Evolutionary conservation across 2,329 filamentous ascomycete species (phyloP).

Genomic region (Chrysosphaeria jannelii): DNA sequence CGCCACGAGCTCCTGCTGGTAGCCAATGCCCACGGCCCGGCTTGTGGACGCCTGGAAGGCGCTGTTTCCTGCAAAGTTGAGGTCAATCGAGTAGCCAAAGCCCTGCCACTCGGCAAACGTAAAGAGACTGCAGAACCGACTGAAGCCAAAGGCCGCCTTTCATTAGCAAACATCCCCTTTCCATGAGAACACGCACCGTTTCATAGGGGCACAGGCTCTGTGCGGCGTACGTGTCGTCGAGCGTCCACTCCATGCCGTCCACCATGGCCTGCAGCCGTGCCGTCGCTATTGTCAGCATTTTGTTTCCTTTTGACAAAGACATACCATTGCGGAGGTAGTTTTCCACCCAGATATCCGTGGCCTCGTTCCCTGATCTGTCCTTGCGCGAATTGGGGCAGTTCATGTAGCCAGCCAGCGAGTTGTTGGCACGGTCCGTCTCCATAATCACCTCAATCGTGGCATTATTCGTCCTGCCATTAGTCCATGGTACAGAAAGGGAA

Average conservation of each 20-base stretch:
- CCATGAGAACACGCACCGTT: constrained; percentile 11
- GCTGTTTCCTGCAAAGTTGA: constrained; percentile 28
- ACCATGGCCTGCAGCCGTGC: constrained; percentile 24
- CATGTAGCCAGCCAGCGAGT: constrained; percentile 35
- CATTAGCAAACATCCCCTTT: background rate
- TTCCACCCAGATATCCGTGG: constrained; percentile 24
- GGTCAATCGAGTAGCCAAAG: constrained; percentile 41
- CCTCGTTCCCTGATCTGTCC: constrained; percentile 20
- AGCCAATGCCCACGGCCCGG: constrained; percentile 42
- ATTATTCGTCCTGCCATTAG: constrained; percentile 23
- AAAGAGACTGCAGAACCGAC: constrained; percentile 43
- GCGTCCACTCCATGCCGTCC: constrained; percentile 29
- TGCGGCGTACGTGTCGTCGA: constrained; percentile 30
- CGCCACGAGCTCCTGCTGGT: constrained; percentile 42
- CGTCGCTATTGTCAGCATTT: constrained; percentile 15
- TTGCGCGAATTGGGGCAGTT: constrained; percentile 31
- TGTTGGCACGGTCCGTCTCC: constrained; percentile 32
- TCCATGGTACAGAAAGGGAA: too few relatives aligned
- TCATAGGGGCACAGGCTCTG: constrained; percentile 53
- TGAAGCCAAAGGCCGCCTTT: constrained; percentile 40
- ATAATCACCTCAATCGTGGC: constrained; percentile 44
- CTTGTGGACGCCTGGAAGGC: constrained; percentile 34
- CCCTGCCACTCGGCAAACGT: constrained; percentile 44
- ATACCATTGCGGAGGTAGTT: constrained; percentile 31
- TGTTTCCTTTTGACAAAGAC: constrained; percentile 1